Percentiles rank a stretch among this genome's conserved stretches.
These are phyloP conservation scores for Rhizophora mangle DNA, from an alignment of 345 rosid species.

Conservation along the genomic window DNA sequence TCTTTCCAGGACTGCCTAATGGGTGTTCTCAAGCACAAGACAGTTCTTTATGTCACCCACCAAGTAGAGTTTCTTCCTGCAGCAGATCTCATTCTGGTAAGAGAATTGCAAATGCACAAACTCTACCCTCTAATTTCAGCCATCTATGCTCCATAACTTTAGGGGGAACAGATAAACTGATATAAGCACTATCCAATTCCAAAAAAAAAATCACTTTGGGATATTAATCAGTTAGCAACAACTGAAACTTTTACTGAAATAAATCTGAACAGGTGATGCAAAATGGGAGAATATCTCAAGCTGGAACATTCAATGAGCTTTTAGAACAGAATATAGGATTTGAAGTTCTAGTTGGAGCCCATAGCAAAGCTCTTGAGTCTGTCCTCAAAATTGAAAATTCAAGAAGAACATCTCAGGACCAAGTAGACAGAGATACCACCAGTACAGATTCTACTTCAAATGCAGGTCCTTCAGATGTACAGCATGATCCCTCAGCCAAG, in stretches of 20 bases:
- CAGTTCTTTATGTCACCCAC: constrained; percentile 82
- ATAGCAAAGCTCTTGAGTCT: constrained; percentile 70
- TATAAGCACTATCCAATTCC: not conserved
- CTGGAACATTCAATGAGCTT: constrained; percentile 73
- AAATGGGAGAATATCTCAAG: constrained; percentile 82
- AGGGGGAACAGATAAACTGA: no score
- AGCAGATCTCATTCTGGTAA: constrained; percentile 89
- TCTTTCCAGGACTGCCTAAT: constrained; percentile 71
- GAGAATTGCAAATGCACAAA: constrained; percentile 12
- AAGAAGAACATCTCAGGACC: constrained; percentile 43
- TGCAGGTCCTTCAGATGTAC: constrained; percentile 33
- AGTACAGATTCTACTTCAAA: constrained; percentile 36
- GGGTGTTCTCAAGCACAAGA: constrained; percentile 77
- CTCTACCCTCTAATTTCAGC: not conserved
- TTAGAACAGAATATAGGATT: constrained; percentile 76
- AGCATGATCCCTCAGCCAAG: constrained; percentile 48
- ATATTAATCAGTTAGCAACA: not conserved
- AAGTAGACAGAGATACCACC: constrained; percentile 34
- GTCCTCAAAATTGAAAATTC: constrained; percentile 57
- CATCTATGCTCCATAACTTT: not conserved
- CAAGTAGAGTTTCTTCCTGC: constrained; percentile 98
- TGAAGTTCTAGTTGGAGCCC: constrained; percentile 90
- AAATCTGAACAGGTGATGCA: constrained; percentile 67
- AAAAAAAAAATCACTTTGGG: not conserved
- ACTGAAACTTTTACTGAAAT: not conserved